phyloP scores from a whole-genome alignment of 148 eudicot species.

The Rhododendron mucronatum region DNA sequence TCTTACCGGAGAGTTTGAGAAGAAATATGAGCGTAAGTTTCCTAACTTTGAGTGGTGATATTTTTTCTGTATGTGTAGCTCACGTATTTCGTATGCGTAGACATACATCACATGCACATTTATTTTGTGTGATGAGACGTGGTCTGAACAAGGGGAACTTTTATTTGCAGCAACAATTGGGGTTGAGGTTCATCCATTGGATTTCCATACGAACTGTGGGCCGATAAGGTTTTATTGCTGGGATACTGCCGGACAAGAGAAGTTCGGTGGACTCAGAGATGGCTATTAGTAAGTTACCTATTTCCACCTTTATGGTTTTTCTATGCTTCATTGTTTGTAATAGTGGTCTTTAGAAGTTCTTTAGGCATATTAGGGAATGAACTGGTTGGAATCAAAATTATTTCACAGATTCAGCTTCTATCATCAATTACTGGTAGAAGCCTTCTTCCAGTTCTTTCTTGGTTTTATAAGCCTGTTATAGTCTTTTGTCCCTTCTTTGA shows the following conservation, averaged over 20 bases:
- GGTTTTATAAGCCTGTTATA: background rate
- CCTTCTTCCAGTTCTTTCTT: background rate
- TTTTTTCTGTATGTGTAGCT: background rate
- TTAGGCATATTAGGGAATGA: background rate
- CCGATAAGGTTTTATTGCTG: slow-evolving; percentile 17
- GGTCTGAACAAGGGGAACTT: background rate
- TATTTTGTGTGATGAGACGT: background rate
- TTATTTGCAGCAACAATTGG: slow-evolving; percentile 19
- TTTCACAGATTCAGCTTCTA: background rate
- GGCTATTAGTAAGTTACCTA: slow-evolving; percentile 12
- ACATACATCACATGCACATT: background rate
- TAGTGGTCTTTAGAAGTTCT: background rate
- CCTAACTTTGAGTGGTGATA: too few species aligned
- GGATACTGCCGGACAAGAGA: slow-evolving; percentile 24
- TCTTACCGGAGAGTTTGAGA: slow-evolving; percentile 24
- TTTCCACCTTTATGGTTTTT: background rate
- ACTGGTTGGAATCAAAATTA: background rate
- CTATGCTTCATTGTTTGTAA: background rate
- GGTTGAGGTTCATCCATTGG: slow-evolving; percentile 19
- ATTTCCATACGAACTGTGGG: slow-evolving; percentile 15
- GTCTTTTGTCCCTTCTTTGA: background rate
- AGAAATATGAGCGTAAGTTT: slow-evolving; percentile 14
- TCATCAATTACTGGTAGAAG: background rate
- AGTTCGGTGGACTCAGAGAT: slow-evolving; percentile 22
- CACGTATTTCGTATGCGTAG: background rate